Evolutionary conservation across 2,329 filamentous ascomycete genomes (phyloP), one percentile per base, ranked within the genome.

Genomic region (Ceratocystis cubensis): DNA sequence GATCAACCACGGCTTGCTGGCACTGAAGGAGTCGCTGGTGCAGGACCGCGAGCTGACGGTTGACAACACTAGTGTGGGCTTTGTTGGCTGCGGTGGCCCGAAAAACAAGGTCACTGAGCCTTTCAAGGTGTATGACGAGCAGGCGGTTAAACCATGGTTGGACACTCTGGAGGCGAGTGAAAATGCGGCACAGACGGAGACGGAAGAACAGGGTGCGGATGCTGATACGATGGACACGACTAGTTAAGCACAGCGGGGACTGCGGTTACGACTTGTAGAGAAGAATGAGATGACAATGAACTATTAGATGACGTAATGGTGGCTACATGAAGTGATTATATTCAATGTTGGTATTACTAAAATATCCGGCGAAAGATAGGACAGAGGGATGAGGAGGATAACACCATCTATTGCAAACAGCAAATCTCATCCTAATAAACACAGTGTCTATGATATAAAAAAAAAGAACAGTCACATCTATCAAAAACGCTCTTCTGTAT

Each of bases 21-120:
- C 94, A 64, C 80, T 99, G 74, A 96, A 96, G 82, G 94, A 99
- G 81, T 96, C 89, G 72, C 80, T 99, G 75, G 88, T 89, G 67
- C 93, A 97, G 83, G 94, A 99, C 78, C 96, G 95, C 81, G 92
- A 97, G 82, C 80, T 99, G 75, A 97, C 93, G 66, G 85, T 96
- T 50, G 94, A 97, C 76, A 99, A 99, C 79, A 96, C 92, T 65
- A 96, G 91, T 71, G 84, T 99, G 65, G 92, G 89, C 46, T 81
- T 96, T 69, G 89, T 92, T 25, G 92, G 92, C 8, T 78, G 83
- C 62, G 77, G 78, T 5, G 78, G 79, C 65, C 80, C 79, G 74
- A 82, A 82, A 76, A 78, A 74, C 65, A 77, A 88, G 41, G 66
- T 70, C n/a, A 66, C 68, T 6, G 89, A 97, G 81, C 84, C 84